Evolutionary conservation across 305 asterid species (phyloP).

Genomic region (Solanum aculeatissimum): DNA sequence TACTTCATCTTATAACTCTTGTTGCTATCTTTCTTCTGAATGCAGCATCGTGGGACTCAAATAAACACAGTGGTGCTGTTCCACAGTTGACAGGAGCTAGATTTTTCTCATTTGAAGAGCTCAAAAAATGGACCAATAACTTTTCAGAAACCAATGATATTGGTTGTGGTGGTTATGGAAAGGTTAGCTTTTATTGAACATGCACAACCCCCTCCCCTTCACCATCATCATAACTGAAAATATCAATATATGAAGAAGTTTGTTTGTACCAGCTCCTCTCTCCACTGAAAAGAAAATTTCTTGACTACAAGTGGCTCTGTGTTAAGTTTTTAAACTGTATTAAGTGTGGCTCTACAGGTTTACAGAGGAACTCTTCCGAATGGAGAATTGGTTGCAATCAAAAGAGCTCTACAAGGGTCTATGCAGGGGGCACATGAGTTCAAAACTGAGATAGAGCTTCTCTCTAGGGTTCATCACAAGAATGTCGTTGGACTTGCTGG

Average conservation of each 20-base stretch:
- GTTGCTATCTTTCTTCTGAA: background rate
- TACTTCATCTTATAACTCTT: background rate
- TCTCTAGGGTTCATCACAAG: conserved; percentile 88
- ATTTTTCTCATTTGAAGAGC: conserved; percentile 63
- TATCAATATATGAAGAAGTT: background rate
- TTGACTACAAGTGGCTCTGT: background rate
- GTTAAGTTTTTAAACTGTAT: background rate
- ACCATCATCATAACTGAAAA: background rate
- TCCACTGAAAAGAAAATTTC: background rate
- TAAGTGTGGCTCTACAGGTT: conserved; percentile 26
- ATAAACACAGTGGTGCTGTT: conserved; percentile 59
- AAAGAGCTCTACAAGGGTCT: conserved; percentile 72
- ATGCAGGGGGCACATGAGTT: conserved; percentile 66
- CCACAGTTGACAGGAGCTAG: conserved; percentile 78
- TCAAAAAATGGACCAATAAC: conserved; percentile 58
- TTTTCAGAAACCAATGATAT: conserved; percentile 53
- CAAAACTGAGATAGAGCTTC: conserved; percentile 85
- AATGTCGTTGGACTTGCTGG: conserved; percentile 60
- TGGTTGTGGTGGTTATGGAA: conserved; percentile 89
- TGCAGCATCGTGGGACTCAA: conserved; percentile 72
- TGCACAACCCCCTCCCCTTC: background rate
- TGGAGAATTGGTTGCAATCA: conserved; percentile 54
- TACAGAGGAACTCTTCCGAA: conserved; percentile 52
- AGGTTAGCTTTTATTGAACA: conserved; percentile 27
- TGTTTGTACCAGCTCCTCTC: background rate